These are phyloP conservation scores for Aphanomyces invadans DNA, from an alignment of 352 stramenopile species.

Conservation along the genomic window DNA sequence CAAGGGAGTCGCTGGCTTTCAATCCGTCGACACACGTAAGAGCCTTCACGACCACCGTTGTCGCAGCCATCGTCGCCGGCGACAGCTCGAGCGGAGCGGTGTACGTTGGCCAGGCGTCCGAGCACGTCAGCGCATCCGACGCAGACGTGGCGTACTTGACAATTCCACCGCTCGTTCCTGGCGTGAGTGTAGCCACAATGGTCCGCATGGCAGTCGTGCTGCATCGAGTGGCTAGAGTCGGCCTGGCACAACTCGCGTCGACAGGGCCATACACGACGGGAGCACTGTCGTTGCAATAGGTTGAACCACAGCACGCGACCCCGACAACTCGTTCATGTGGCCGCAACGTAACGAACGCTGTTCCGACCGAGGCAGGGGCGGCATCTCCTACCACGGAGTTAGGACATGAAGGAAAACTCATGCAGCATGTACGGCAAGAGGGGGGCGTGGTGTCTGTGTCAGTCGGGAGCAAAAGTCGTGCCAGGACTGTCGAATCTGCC, in stretches of 20 bases:
- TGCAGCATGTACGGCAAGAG: neutral
- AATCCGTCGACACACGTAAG: conserved; percentile 54
- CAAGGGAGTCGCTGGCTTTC: conserved; percentile 30
- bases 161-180: conserved; percentile 29
- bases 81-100: conserved; percentile 28
- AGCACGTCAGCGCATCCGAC: conserved; percentile 25
- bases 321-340: conserved; percentile 42
- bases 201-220: conserved; percentile 29
- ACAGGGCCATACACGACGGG: conserved; percentile 28
- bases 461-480: neutral
- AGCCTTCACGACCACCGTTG: conserved; percentile 27
- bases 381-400: too few relatives aligned
- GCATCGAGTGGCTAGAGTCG: conserved; percentile 26
- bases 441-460: neutral
- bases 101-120: conserved; percentile 33
- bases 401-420: too few relatives aligned
- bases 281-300: conserved; percentile 27
- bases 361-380: too few relatives aligned
- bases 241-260: conserved; percentile 25
- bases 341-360: conserved; percentile 20
- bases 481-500: neutral
- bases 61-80: neutral
- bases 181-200: conserved; percentile 26
- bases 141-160: conserved; percentile 31
- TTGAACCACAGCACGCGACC: conserved; percentile 38